Conservation (phyloP, 768 basidiomycete species). For the Macrocybe gigantea region DNA sequence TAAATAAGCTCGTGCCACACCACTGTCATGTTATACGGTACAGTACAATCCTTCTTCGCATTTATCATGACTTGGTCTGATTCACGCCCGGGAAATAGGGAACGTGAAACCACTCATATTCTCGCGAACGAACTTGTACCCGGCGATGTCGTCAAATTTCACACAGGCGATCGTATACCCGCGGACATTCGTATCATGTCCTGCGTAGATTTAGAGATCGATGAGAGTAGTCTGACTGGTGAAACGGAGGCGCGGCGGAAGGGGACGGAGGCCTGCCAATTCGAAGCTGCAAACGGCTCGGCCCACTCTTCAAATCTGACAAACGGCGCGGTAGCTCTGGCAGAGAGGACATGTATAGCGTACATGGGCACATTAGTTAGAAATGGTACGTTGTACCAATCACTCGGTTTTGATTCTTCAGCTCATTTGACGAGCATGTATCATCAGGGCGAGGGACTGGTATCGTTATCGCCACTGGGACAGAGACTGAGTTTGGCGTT, state of each 20-base stretch:
- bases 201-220: conserved; percentile 87
- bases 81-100: conserved; percentile 21
- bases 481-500: conserved; percentile 89
- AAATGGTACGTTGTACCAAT: conserved; percentile 50
- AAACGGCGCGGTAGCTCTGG: conserved; percentile 42
- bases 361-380: conserved; percentile 96
- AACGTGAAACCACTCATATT: conserved; percentile 66
- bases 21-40: conserved; percentile 86
- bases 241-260: conserved; percentile 84
- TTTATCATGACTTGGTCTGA: conserved; percentile 16
- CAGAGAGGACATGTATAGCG: conserved; percentile 82
- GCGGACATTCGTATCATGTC: conserved; percentile 83
- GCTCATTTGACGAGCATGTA: conserved; percentile 1
- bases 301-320: conserved; percentile 22
- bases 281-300: conserved; percentile 24
- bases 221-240: conserved; percentile 93
- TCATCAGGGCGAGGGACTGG: conserved; percentile 70
- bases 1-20: conserved; percentile 96
- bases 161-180: conserved; percentile 90
- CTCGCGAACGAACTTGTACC: conserved; percentile 97
- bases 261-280: conserved; percentile 46
- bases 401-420: neutral
- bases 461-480: conserved; percentile 82
- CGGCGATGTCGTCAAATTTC: conserved; percentile 85
- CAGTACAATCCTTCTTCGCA: conserved; percentile 17